These are phyloP conservation scores for Cubamyces sp. DNA, from an alignment of 768 basidiomycete genomes.

Conservation along the genomic window DNA sequence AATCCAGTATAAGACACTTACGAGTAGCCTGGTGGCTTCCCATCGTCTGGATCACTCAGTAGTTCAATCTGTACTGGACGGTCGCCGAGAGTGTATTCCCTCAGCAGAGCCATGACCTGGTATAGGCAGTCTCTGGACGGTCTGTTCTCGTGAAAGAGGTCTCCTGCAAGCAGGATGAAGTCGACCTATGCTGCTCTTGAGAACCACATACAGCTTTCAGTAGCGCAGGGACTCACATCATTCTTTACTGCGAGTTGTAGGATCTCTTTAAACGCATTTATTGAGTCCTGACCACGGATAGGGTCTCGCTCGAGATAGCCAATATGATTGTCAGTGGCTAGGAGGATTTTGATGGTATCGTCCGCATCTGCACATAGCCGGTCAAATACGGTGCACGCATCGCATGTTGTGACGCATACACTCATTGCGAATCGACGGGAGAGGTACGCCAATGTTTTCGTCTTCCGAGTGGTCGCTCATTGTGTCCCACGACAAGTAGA, in stretches of 20 bases:
- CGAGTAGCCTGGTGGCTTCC: slow-evolving; percentile 84
- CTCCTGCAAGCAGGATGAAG: slow-evolving; percentile 92
- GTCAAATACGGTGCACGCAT: not conserved
- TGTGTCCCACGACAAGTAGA: not conserved
- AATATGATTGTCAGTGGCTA: slow-evolving; percentile 96
- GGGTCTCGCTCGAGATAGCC: slow-evolving; percentile 96
- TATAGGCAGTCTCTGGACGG: slow-evolving; percentile 91
- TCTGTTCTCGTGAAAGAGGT: slow-evolving; percentile 97
- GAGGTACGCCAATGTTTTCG: slow-evolving; percentile 31
- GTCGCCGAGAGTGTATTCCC: slow-evolving; percentile 89
- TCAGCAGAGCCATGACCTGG: slow-evolving; percentile 83
- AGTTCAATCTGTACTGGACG: slow-evolving; percentile 91
- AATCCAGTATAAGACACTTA: slow-evolving; percentile 42
- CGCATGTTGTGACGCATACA: slow-evolving; percentile 24
- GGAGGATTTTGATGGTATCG: slow-evolving; percentile 79
- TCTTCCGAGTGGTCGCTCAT: slow-evolving; percentile 26
- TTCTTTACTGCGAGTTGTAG: slow-evolving; percentile 87
- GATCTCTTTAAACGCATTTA: slow-evolving; percentile 95
- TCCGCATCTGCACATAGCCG: slow-evolving; percentile 50
- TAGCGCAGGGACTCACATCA: slow-evolving; percentile 57
- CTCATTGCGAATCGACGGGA: slow-evolving; percentile 42
- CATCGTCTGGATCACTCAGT: slow-evolving; percentile 90
- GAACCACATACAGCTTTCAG: not conserved
- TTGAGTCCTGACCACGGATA: slow-evolving; percentile 90
- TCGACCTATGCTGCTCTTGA: slow-evolving; percentile 68